phyloP scores from a whole-genome alignment of 1,139 yeast species.

The Hyphopichia burtonii region DNA sequence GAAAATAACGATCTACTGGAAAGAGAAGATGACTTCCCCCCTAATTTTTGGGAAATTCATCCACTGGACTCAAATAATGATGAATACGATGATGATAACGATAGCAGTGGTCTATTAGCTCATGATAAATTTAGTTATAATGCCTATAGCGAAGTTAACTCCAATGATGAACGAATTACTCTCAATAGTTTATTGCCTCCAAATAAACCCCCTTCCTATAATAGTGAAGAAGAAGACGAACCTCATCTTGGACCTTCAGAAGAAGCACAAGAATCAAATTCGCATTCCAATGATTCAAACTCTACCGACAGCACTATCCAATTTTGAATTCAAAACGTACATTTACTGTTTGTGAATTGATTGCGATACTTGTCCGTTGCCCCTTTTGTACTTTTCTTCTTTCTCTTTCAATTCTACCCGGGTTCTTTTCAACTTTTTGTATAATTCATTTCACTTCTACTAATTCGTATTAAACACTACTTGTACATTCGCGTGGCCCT shows the following conservation, averaged over 20 bases:
- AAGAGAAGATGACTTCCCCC: slow-evolving; percentile 53
- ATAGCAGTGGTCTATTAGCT: slow-evolving; percentile 8
- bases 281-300: background rate
- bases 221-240: slow-evolving; percentile 11
- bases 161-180: slow-evolving; percentile 41
- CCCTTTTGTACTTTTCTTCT: no score
- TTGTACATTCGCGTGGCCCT: no score
- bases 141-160: slow-evolving; percentile 36
- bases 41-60: slow-evolving; percentile 50
- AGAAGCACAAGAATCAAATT: background rate
- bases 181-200: slow-evolving; percentile 36
- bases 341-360: no score
- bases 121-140: slow-evolving; percentile 40
- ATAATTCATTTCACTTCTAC: no score
- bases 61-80: slow-evolving; percentile 9
- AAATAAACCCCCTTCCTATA: slow-evolving; percentile 37
- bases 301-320: background rate
- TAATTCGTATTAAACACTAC: no score
- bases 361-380: no score
- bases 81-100: slow-evolving; percentile 11
- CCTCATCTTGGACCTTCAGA: background rate
- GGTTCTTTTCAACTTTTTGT: no score
- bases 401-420: no score
- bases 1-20: slow-evolving; percentile 42
- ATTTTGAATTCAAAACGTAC: background rate